Conservation (phyloP, 1,284 basidiomycete species). For the Ustilago hordei region DNA sequence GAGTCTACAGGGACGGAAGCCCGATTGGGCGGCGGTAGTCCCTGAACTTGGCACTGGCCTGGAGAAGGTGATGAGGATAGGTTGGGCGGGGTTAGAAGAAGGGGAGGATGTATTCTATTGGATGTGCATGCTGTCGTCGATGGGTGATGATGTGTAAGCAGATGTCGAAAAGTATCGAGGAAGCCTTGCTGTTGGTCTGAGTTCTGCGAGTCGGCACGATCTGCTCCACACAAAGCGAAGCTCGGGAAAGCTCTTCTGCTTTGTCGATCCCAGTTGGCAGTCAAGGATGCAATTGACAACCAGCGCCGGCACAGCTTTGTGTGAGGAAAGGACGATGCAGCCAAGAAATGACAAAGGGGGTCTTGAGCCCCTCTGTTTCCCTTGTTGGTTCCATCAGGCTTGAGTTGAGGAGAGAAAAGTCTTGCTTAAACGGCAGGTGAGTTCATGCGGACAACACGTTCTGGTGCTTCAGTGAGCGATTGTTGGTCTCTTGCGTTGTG, state of each 20-base stretch:
- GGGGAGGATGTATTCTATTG: background rate
- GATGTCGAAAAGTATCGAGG: background rate
- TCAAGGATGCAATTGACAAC: background rate
- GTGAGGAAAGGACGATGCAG: background rate
- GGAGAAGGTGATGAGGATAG: background rate
- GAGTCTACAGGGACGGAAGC: background rate
- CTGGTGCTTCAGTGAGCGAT: background rate
- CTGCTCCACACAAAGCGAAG: background rate
- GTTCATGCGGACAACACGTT: background rate
- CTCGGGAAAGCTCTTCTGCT: conserved; percentile 8
- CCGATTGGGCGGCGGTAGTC: background rate
- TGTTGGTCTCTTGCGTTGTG: background rate
- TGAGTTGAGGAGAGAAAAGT: background rate
- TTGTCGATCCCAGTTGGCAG: background rate
- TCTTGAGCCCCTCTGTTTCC: conserved; percentile 5
- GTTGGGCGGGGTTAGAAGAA: background rate
- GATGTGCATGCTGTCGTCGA: background rate
- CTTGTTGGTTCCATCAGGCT: background rate
- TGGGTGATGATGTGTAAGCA: background rate
- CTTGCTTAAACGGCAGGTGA: conserved; percentile 4
- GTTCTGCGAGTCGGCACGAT: too few relatives aligned
- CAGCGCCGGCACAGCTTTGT: background rate
- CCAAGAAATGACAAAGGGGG: conserved; percentile 10
- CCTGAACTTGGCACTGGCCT: background rate
- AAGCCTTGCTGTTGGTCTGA: background rate